Evolutionary conservation across 306 rosid genomes (phyloP).

Genomic region (Alnus glutinosa): DNA sequence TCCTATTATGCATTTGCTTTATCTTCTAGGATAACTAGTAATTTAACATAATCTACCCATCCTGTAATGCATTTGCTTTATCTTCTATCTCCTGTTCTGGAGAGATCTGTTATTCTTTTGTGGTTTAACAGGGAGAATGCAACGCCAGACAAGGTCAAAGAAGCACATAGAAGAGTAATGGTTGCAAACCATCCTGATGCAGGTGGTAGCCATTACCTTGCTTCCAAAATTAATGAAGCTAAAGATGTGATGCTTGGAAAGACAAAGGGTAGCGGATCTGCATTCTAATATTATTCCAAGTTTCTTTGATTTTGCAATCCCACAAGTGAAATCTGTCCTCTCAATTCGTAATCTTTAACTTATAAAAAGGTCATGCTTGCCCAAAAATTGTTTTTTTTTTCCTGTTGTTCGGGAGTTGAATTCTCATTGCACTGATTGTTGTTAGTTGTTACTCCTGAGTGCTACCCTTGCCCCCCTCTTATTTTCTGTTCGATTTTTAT

Average conservation of each 20-base stretch:
- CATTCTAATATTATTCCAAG: constrained; percentile 38
- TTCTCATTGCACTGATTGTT: background rate
- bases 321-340: background rate
- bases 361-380: constrained; percentile 2
- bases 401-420: background rate
- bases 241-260: constrained; percentile 70
- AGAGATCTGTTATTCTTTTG: constrained; percentile 5
- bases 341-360: constrained; percentile 1
- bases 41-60: background rate
- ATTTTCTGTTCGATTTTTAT: too few relatives aligned
- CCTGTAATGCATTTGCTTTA: background rate
- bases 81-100: background rate
- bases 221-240: constrained; percentile 76
- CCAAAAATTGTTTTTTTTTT: background rate
- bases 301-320: constrained; percentile 8
- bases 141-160: constrained; percentile 63
- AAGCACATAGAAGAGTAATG: constrained; percentile 76
- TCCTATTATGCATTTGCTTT: too few relatives aligned
- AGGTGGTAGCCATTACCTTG: constrained; percentile 79
- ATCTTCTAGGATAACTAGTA: too few relatives aligned
- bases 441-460: background rate
- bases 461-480: too few relatives aligned
- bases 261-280: constrained; percentile 57
- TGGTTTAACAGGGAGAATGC: constrained; percentile 56
- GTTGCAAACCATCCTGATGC: constrained; percentile 88